Percentiles rank a stretch among this genome's conserved stretches.
phyloP scores from a whole-genome alignment of 192 early-diverging fungal species.

The Coemansia sp. region DNA sequence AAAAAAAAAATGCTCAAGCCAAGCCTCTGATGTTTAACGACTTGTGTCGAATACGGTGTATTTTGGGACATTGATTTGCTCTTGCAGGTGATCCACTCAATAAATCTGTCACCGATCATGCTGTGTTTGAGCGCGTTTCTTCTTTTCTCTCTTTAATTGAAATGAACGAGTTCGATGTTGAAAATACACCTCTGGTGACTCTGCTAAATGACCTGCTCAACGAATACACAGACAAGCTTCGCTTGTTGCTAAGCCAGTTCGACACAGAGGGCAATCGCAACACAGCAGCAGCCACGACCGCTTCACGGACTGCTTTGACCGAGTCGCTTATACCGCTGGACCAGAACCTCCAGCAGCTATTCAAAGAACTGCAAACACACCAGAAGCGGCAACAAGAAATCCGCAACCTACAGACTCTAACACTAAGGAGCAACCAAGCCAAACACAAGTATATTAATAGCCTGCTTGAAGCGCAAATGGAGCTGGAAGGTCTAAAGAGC shows the following conservation, averaged over 20 bases:
- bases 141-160: not conserved
- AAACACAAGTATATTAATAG: slow-evolving; percentile 35
- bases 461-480: slow-evolving; percentile 35
- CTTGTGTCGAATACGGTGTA: too few species aligned
- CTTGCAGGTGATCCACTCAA: not conserved
- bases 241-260: slow-evolving; percentile 30
- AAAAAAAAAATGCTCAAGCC: too few species aligned
- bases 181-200: slow-evolving; percentile 38
- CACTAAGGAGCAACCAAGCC: slow-evolving; percentile 35
- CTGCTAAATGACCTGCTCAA: slow-evolving; percentile 28
- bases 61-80: not conserved
- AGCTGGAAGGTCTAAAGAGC: slow-evolving; percentile 24
- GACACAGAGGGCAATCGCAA: slow-evolving; percentile 43
- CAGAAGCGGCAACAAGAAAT: slow-evolving; percentile 46
- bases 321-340: slow-evolving; percentile 25
- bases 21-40: too few species aligned
- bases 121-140: too few species aligned
- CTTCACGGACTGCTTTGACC: slow-evolving; percentile 5
- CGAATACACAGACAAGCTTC: slow-evolving; percentile 35
- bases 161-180: slow-evolving; percentile 30
- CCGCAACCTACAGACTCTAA: slow-evolving; percentile 25
- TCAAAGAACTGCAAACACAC: slow-evolving; percentile 32
- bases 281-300: slow-evolving; percentile 10
- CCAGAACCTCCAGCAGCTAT: slow-evolving; percentile 29
- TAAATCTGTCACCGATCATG: too few species aligned